Evolutionary conservation across 164 flowering plant species (phyloP), one percentile per base, ranked within the genome.

Genomic region (Sedum album): DNA sequence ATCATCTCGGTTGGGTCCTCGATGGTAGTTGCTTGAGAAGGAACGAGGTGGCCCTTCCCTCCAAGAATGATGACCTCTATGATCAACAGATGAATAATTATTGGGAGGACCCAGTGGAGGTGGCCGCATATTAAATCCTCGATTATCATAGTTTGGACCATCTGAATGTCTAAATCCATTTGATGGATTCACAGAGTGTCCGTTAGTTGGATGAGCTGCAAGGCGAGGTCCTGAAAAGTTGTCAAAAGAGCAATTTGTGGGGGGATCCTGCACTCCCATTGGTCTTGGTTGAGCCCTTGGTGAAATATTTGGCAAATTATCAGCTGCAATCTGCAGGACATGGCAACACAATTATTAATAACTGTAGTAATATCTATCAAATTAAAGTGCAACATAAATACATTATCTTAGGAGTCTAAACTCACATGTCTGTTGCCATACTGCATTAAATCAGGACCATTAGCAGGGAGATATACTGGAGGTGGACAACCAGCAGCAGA

Each of bases 51-150:
- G 81, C n/a, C 71, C 69, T 64, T 85, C 88, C 78, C 82, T 80
- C 69, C 78, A 77, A 55, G 96, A 75, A 30, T 80, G 86, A 30
- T 63, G 62, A 57, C 62, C 62, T 49, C 75, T 77, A 63, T 82
- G 88, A 35, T 84, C 90, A 25, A 79, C 78, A 80, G 84, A 90
- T 7, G 95, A 85, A 67, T 87, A 94, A 70, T 91, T 96, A 83
- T 86, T 81, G 65, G 97, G 81, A 48, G 86, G 80, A 36, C 84
- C 70, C 63, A 78, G 80, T 57, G 80, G 86, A 18, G 91, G 96
- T 10, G 93, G 99, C 60, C 78, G 85, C 21, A 85, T 67, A 72
- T 80, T 86, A 67, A 79, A 84, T 41, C 76, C 68, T 60, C 84
- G 86, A 60, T 77, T 76, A 67, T 76, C 76, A 69, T 79, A 76